Base-by-base conservation (phyloP, 768 basidiomycete species). In the Albatrellus ellisii region DNA sequence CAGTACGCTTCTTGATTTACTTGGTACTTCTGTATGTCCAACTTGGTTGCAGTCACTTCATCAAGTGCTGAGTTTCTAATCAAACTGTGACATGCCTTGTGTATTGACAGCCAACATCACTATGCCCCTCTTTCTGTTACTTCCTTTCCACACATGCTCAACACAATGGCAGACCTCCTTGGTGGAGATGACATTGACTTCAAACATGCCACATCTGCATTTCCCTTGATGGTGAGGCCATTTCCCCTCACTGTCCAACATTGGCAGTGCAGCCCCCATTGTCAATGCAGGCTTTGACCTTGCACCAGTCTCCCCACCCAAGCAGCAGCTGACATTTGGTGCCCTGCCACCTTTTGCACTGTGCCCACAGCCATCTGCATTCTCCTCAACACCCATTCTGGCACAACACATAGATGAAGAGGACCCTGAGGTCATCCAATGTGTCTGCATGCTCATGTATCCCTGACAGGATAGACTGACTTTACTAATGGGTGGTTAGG, bases 381-480 rank as follows among this genome's bases (percentile, higher is more conserved):
- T 73, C 48, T 70, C 81, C 1, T 73, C 77, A 9, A 86, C 82
- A 7, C 82, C 85, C 29, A 84, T 85, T 44, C 62, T 86, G 31
- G 74, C 64, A 50, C 80, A 82, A 48, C 64, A 66, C 39, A 60
- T 79, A 12, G 67, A 73, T 20, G 85, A 86, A 56, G 85, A 86
- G 18, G 88, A 91, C 58, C 84, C 87, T 5, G 74, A 90, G 53
- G 82, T 84, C 29, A 87, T 90, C 68, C 81, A 71, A 89, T 87
- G 52, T 56, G n/a, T 41, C 26, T 11, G 24, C 32, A 22, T 24
- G n/a, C 34, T 2, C n/a, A n/a, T n/a, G n/a, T 21, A 9, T 22
- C 18, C 32, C 11, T 36, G 9, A 6, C 25, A 25, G 17, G 20
- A 14, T 38, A 15, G 36, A 10, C 8, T 4, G 20, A 24, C 11